A percentile compares a stretch with the other conserved stretches of the same genome.
These are phyloP conservation scores for Apiotrichum akiyoshidainum DNA, from an alignment of 1,284 basidiomycete species.

Conservation along the genomic window DNA sequence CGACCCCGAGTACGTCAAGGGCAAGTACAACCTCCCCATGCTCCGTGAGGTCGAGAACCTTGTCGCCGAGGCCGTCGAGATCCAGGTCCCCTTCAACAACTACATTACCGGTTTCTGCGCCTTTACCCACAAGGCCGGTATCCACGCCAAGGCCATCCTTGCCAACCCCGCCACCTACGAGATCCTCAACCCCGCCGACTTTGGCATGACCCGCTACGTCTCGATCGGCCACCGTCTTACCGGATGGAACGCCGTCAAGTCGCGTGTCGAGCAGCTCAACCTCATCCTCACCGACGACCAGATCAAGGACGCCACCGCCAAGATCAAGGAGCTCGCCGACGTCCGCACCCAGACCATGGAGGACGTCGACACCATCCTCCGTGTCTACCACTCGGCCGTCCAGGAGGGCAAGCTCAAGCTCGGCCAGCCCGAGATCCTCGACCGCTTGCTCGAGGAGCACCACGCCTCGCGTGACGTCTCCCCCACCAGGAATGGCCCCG, in stretches of 20 bases:
- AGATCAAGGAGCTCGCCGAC: slow-evolving; percentile 99
- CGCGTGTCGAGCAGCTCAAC: slow-evolving; percentile 93
- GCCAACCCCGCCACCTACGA: slow-evolving; percentile 98
- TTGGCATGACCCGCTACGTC: slow-evolving; percentile 95
- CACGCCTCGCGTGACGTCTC: slow-evolving; percentile 31
- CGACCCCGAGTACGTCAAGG: slow-evolving; percentile 97
- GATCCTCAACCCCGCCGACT: slow-evolving; percentile 87
- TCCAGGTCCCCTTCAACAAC: slow-evolving; percentile 84
- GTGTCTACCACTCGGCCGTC: slow-evolving; percentile 89
- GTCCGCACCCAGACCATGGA: slow-evolving; percentile 98
- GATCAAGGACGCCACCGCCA: slow-evolving; percentile 95
- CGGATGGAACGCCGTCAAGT: slow-evolving; percentile 99
- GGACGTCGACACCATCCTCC: slow-evolving; percentile 94
- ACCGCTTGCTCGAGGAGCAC: slow-evolving; percentile 65
- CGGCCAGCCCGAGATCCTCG: slow-evolving; percentile 81
- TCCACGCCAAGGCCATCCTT: slow-evolving; percentile 99
- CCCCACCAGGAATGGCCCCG: slow-evolving; percentile 10
- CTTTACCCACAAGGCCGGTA: slow-evolving; percentile 99
- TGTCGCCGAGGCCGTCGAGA: slow-evolving; percentile 97
- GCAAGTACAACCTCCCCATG: slow-evolving; percentile 97
- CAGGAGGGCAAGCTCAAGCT: slow-evolving; percentile 79
- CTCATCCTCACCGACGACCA: slow-evolving; percentile 58
- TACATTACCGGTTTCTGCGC: slow-evolving; percentile 88
- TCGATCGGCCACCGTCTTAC: slow-evolving; percentile 96
- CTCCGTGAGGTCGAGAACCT: slow-evolving; percentile 98